Evolutionary conservation across 352 stramenopile species (phyloP), one percentile per base, ranked within the genome.

Genomic region (Phytopythium cucurbitacearum): DNA sequence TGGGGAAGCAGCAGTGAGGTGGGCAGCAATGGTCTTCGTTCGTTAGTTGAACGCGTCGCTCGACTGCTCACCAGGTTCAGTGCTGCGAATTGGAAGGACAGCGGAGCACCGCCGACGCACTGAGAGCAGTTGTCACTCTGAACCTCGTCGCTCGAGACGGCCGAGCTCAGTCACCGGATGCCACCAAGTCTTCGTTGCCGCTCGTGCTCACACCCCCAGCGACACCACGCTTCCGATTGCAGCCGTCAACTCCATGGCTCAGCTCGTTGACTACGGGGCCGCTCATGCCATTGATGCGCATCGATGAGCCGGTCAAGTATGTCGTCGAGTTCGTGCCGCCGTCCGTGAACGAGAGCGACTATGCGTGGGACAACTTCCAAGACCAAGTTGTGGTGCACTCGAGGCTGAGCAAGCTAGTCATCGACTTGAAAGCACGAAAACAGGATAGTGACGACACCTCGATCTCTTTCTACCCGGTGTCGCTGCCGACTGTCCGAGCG

Each of bases 321-420:
- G 45, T n/a, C 8, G 42, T 84, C 16, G 59, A 68, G 54, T 91
- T 87, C 53, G 37, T 57, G 4, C 60, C 51, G 4, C 80, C 80
- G 0, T 37, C 42, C 5, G 49, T 58, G 3, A 51, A 35, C 9
- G 66, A 83, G 36, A 80, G 74, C n/a, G 79, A 87, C 52, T 81
- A 59, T 42, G 62, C 46, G 3, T 82, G 64, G 62, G 62, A 84
- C 34, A 76, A 90, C 33, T 90, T 90, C 48, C 79, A 85, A 44
- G 79, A 90, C 53, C 74, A 84, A 44, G 40, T 90, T 16, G 65
- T 77, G 32, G 63, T 90, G 28, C 74, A 90, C 51, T 83, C 67
- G 1, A 69, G 65, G n/a, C 56, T 87, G 3, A 65, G 72, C 12
- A 73, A 64, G n/a, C 59, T 90, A 15, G 57, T 66, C 5, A 45